These are phyloP conservation scores for Puccinia novopanici DNA, from an alignment of 1,284 basidiomycete genomes.

Conservation along the genomic window DNA sequence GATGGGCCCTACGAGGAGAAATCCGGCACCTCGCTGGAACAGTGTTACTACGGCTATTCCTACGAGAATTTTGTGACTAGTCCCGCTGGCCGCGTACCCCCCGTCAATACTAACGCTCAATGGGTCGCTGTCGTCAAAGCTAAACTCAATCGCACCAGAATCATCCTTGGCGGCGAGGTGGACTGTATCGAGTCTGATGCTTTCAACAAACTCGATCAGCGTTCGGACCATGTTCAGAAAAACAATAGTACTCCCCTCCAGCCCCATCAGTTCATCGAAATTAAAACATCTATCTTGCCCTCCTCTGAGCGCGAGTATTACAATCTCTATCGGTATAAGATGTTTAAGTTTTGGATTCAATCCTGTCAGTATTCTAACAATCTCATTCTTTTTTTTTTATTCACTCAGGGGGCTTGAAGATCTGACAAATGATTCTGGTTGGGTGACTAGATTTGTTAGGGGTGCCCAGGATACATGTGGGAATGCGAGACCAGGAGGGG, in stretches of 20 bases:
- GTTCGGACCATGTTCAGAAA: no score
- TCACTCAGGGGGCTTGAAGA: no score
- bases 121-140: constrained; percentile 45
- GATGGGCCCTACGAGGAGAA: background rate
- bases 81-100: background rate
- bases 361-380: constrained; percentile 27
- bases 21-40: background rate
- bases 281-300: constrained; percentile 20
- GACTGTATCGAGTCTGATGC: constrained; percentile 17
- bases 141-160: constrained; percentile 34
- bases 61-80: constrained; percentile 43
- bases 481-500: constrained; percentile 24
- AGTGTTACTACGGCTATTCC: constrained; percentile 31
- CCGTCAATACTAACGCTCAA: constrained; percentile 37
- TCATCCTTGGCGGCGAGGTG: constrained; percentile 47
- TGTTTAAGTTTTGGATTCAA: constrained; percentile 48
- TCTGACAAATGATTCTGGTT: background rate
- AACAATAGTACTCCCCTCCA: background rate
- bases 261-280: constrained; percentile 29
- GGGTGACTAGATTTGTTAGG: constrained; percentile 22
- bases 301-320: constrained; percentile 19
- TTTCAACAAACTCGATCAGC: background rate
- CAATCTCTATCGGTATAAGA: constrained; percentile 26
- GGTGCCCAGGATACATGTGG: constrained; percentile 24
- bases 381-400: background rate